Conservation (phyloP, 208 protist species). For the Phytomonas sp. region DNA sequence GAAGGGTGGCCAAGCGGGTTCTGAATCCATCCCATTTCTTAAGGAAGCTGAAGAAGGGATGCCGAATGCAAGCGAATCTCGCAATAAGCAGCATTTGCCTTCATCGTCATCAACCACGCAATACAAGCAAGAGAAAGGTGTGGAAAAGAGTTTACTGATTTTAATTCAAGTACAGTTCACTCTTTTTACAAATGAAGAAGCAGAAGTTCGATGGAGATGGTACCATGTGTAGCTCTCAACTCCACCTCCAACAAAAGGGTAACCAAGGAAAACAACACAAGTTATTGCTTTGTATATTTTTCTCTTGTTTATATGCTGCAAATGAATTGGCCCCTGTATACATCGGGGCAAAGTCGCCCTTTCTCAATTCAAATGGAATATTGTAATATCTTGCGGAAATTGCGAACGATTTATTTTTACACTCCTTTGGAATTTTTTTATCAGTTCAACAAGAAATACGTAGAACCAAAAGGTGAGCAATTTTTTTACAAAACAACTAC, state of each 20-base stretch:
- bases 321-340: conserved; percentile 7
- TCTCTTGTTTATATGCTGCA: conserved; percentile 7
- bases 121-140: not conserved
- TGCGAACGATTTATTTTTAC: not conserved
- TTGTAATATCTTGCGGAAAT: not conserved
- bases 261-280: not conserved
- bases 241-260: conserved; percentile 1
- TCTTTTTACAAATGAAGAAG: conserved; percentile 35
- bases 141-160: conserved; percentile 28
- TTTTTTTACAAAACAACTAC: conserved; percentile 1
- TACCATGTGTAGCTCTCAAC: conserved; percentile 22
- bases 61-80: not conserved
- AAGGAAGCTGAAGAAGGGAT: not conserved
- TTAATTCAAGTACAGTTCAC: conserved; percentile 48
- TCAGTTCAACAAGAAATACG: conserved; percentile 3
- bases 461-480: not conserved
- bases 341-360: not conserved
- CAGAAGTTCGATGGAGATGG: conserved; percentile 46
- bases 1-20: not conserved
- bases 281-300: conserved; percentile 5
- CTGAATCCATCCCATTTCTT: not conserved
- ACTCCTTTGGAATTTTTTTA: not conserved
- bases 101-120: not conserved
- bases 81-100: not conserved
- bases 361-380: not conserved